These are phyloP conservation scores for Ceriops zippeliana DNA, from an alignment of 345 rosid genomes.

Conservation along the genomic window DNA sequence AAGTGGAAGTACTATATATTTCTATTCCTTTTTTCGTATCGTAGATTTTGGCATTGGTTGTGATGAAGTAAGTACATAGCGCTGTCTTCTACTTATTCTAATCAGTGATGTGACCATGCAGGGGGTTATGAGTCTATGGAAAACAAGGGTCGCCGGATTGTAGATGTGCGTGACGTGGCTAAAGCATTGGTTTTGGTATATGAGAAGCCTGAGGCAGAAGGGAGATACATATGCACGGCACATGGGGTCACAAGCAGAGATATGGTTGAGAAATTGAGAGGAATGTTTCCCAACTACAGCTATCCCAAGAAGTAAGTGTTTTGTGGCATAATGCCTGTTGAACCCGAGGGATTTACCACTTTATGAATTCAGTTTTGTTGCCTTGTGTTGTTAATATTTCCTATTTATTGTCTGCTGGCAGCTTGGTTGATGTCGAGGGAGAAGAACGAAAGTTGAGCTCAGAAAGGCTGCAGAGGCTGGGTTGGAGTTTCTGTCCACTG, in stretches of 20 bases:
- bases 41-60: no score
- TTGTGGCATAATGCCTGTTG: not conserved
- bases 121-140: slow-evolving; percentile 43
- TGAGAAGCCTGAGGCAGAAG: slow-evolving; percentile 34
- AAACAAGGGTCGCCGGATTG: slow-evolving; percentile 25
- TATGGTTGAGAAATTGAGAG: slow-evolving; percentile 23
- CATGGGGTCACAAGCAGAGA: slow-evolving; percentile 11
- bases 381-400: not conserved
- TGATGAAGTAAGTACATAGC: not conserved
- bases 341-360: not conserved
- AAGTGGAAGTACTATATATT: no score
- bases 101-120: slow-evolving; percentile 14
- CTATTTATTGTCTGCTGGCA: not conserved
- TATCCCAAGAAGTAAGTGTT: slow-evolving; percentile 25
- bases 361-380: not conserved
- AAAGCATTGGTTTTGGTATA: slow-evolving; percentile 20
- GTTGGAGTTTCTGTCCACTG: slow-evolving; percentile 34
- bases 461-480: slow-evolving; percentile 27
- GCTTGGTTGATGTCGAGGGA: slow-evolving; percentile 18
- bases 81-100: not conserved
- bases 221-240: slow-evolving; percentile 26
- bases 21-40: no score
- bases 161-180: slow-evolving; percentile 38
- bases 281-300: slow-evolving; percentile 17
- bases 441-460: slow-evolving; percentile 20